Evolutionary conservation across 768 basidiomycete species (phyloP), one percentile per base, ranked within the genome.

Genomic region (Tulasnella sp.): DNA sequence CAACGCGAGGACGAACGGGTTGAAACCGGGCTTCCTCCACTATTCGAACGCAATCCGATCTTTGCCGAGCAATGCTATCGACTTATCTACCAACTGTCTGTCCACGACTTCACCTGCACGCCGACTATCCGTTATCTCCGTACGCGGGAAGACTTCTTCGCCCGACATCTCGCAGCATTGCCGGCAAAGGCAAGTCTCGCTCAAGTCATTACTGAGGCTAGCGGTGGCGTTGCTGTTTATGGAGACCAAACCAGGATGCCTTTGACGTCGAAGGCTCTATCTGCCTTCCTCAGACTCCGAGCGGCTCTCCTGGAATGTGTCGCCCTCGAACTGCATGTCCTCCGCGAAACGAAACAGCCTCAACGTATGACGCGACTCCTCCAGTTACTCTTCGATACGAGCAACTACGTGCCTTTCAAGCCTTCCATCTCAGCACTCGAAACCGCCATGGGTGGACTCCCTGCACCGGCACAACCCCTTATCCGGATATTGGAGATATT

Each of bases 121-220:
- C 89, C 90, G 75, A 90, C 89, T 5, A 91, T 93, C 83, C 89
- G 94, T 0, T 97, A 97, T 81, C 86, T 97, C 40, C 90, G 93
- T 42, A 93, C 93, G 1, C 86, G 91, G 11, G 93, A 97, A 82
- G 91, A 96, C 80, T 98, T 96, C 84, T 95, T 96, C 80, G 89
- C 89, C 3, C 88, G 92, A 1, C 96, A 97, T 80, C 87, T 97
- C n/a, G 87, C 89, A 7, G 88, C 86, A 14, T 86, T 96, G 37
- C 92, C 95, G 1, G 88, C 90, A 36, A 85, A 86, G 76, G 74
- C 74, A 39, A 70, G 49, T 12, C 64, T 75, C 1, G 86, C 87
- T 0, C 90, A 93, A 0, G 82, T 86, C 36, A 84, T 84, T 8
- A 76, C 84, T 0, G 84, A 85, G 45, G 86, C 87, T 6, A 87